Evolutionary conservation across 2,329 filamentous ascomycete genomes (phyloP), one percentile per base, ranked within the genome.

Genomic region (Didymella exigua): DNA sequence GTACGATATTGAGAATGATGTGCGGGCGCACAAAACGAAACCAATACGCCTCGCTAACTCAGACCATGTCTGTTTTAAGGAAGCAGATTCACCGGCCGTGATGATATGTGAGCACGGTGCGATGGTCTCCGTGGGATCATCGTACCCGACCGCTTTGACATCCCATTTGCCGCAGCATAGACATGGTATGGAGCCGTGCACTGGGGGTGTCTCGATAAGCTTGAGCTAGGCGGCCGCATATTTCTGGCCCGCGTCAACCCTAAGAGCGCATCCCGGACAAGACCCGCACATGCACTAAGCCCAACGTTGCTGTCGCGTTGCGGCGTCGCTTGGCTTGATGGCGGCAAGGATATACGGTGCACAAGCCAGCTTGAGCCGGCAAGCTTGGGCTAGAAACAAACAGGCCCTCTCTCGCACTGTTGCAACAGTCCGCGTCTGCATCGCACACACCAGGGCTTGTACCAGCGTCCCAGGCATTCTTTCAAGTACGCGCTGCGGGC

Each of bases 401-500:
- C 66, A 66, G 64, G 64, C 60, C 56, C 64, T 67, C 60, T 65
- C 61, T 63, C 64, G 64, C 65, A 58, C 27, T 54, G 58, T 68
- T 72, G 72, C 70, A 70, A 68, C 67, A 67, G 65, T 65, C 70
- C 71, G 69, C 52, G 46, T 63, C 59, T 65, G 66, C 68, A 66
- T 50, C 34, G 68, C 69, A 68, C 68, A 68, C 67, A 69, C 60
- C 64, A 68, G 67, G 66, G 63, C 65, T 63, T 63, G 62, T 67
- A 68, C 58, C 62, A 62, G 57, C 61, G 60, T 63, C 65, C 67
- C 58, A 65, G 62, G 61, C 63, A 63, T 61, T 54, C 62, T 66
- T 62, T 73, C 69, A 73, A 72, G 71, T 74, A 73, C 66, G 64
- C 66, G 63, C 69, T 67, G 65, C 68, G 67, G 64, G 62, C 65